Base-by-base conservation (phyloP, 345 rosid species). In the Erodium maritimum region DNA sequence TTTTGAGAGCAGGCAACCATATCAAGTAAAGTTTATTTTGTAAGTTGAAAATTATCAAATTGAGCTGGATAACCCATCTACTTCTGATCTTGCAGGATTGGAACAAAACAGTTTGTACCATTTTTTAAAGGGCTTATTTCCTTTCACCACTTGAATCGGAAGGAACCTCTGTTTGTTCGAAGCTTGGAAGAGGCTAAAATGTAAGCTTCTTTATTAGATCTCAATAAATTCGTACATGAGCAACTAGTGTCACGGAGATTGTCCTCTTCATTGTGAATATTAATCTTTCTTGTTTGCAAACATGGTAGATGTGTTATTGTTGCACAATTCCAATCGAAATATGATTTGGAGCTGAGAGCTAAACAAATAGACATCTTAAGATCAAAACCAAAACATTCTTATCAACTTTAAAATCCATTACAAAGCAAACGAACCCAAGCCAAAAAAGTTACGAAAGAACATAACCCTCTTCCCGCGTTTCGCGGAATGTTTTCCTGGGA, bases 71-170 rank as follows among this genome's bases (percentile, higher is more conserved):
- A 16, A 58, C 50, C 20, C 23, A 23, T 55, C 37, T 21, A 5
- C 23, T 25, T 22, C 3, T 45, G 13, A 29, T 1, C 9, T 29
- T 29, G 64, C 80, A 93, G 99, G 75, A 71, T 93, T 73, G 82
- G 81, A 64, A 80, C 71, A 60, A 93, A 87, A 71, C 99, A 87
- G 69, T 83, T 83, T 54, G 75, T 76, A 61, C 85, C 99, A 33
- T 93, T 93, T 78, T 79, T 93, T 57, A 85, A 79, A 75, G 99
- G 99, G 51, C 96, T 93, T 74, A 85, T 85, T 69, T 83, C 87
- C 34, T 81, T 80, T 50, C 82, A 77, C 77, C 94, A 85, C 75
- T 69, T 77, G 65, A 93, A 93, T 82, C 85, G 99, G 82, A 93
- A 78, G 83, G 81, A 87, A 69, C 86, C 91, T 64, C 80, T 75